Base-by-base conservation (phyloP, 2,329 filamentous ascomycete species). In the Basipetospora chlamydospora region DNA sequence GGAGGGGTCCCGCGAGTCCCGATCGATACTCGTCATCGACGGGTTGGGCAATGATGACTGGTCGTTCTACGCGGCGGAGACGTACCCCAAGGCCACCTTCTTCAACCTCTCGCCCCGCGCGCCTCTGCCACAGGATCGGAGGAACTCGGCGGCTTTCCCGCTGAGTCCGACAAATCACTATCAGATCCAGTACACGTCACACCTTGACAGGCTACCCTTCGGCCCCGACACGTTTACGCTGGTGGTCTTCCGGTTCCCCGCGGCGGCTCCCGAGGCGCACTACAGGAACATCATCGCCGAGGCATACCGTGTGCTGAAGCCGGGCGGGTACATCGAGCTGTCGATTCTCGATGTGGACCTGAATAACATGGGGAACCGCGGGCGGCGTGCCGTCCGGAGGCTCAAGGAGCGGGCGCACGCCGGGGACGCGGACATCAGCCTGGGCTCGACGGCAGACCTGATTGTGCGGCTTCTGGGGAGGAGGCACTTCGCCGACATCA, bases 31-130 rank as follows among this genome's bases (percentile, higher is more conserved):
- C 3, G 78, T 90, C 13, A 68, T 90, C 39, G 83, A 90, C 56
- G 83, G 83, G 5, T 73, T 90, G 21, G 83, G 83, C n/a, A 87
- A 86, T 49, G 76, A 80, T 45, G 83, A 90, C 50, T 90, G 83
- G 83, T 87, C 82, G 0, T 87, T 84, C 53, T 88, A 86, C 46
- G 81, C 81, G 15, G 80, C 83, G 6, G 74, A 87, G 49, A 85
- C 80, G 1, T 88, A 88, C 44, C 78, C 80, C 0, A 65, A 66
- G 1, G 78, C 78, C 0, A 78, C 73, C 2, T 79, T 90, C 43
- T 88, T 83, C 60, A 85, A 87, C 49, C 64, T 88, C 17, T 77
- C 73, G 1, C 73, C 74, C 6, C 60, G 69, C 20, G 61, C 67
- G 26, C 66, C 66, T 28, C 47, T 66, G n/a, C 60, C 61, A 0